Percentiles rank a stretch among this genome's conserved stretches.
Evolutionary conservation across 176 grass and related monocot species (phyloP).

Genomic region (Triticum turgidum): DNA sequence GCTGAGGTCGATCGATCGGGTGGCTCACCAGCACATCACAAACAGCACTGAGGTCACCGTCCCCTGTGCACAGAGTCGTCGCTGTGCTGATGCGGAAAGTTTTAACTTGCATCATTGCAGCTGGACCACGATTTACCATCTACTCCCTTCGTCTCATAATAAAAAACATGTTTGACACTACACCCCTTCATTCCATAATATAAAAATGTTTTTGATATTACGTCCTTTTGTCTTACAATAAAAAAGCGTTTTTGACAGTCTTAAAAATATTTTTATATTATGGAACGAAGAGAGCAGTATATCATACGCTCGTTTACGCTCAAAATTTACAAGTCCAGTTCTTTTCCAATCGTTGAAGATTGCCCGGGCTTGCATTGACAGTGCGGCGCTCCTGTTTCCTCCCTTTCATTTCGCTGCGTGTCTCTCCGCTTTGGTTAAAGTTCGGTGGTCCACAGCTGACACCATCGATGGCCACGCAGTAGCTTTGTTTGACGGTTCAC

Average conservation of each 20-base stretch:
- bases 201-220: too few species aligned
- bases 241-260: too few species aligned
- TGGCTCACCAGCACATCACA: conserved; percentile 12
- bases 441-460: not conserved
- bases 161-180: too few species aligned
- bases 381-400: not conserved
- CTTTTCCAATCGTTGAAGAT: too few species aligned
- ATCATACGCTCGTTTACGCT: too few species aligned
- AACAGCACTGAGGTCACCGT: conserved; percentile 10
- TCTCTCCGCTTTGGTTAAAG: not conserved
- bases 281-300: too few species aligned
- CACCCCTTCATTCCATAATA: too few species aligned
- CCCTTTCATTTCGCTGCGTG: not conserved
- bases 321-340: too few species aligned
- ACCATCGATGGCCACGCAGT: not conserved
- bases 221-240: too few species aligned
- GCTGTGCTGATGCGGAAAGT: not conserved
- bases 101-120: not conserved
- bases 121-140: not conserved
- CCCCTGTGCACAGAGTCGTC: not conserved
- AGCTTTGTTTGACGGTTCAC: not conserved
- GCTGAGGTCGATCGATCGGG: not conserved
- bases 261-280: too few species aligned
- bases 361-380: not conserved
- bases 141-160: too few species aligned